Evolutionary conservation across 768 basidiomycete species (phyloP).

Genomic region (Podaxis sp.): DNA sequence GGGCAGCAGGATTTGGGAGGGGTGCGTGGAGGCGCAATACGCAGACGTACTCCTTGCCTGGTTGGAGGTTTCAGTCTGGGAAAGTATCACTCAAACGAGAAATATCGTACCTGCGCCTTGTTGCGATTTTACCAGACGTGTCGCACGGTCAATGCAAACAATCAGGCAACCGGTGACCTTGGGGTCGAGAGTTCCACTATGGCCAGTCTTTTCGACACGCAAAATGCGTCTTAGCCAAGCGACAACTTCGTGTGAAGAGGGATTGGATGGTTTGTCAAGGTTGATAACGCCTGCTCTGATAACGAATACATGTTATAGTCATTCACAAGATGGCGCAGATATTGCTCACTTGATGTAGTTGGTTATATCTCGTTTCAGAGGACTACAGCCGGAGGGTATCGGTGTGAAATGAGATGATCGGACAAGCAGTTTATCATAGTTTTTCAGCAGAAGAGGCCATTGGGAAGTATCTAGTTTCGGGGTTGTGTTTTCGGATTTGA

Average conservation of each 20-base stretch:
- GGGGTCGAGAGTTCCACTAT: conserved; percentile 97
- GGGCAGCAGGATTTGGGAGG: conserved; percentile 77
- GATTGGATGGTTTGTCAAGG: conserved; percentile 97
- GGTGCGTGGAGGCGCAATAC: conserved; percentile 89
- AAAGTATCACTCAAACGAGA: neutral
- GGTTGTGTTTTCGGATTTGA: conserved; percentile 73
- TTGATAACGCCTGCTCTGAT: conserved; percentile 97
- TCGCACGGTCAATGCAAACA: conserved; percentile 98
- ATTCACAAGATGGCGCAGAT: neutral
- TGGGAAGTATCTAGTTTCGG: conserved; percentile 91
- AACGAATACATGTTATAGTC: conserved; percentile 9
- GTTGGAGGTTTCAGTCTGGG: conserved; percentile 6
- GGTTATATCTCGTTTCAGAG: conserved; percentile 90
- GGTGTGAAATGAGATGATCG: conserved; percentile 98
- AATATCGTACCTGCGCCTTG: conserved; percentile 84
- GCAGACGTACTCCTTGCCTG: conserved; percentile 98
- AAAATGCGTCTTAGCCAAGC: conserved; percentile 98
- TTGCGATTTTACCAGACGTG: conserved; percentile 95
- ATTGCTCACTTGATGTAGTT: conserved; percentile 83
- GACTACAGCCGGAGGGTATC: conserved; percentile 91
- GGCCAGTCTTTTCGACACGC: conserved; percentile 96
- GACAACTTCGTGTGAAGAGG: conserved; percentile 98
- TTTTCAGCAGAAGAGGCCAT: conserved; percentile 98
- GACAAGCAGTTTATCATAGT: conserved; percentile 95
- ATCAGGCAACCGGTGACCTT: conserved; percentile 99